Base-by-base conservation (phyloP, 2,329 filamentous ascomycete species). In the Didymella pinodella region DNA sequence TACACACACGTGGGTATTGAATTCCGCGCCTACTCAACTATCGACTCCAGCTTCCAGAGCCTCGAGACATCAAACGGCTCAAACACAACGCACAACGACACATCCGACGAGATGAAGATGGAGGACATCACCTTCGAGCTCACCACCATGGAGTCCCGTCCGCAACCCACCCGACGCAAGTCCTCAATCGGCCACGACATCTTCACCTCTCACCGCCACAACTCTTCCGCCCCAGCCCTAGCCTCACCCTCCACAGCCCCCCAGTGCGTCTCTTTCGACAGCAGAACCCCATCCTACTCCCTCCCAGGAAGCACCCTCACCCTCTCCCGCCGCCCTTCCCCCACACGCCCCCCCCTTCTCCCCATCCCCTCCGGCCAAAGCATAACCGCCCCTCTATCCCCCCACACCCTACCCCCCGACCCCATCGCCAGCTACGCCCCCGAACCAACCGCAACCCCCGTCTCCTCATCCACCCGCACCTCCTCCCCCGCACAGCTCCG, bases 1-100 rank as follows among this genome's bases (percentile, higher is more conserved):
- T 93, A 93, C 71, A 70, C 86, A 11, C 90, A 91, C 63, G 86
- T 93, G 7, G 79, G 80, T 0, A 73, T 72, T 48, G 61, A 71
- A 50, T 74, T 84, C 61, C 77, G 75, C 14, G 54, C 59, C 63
- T 80, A 68, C 65, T 73, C 66, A 41, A 68, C 55, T n/a, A 28
- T 58, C 14, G 62, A 64, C 4, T 48, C 66, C 10, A 61, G 53
- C 28, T 45, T 54, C 6, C 51, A 67, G n/a, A 61, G 54, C 26
- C 34, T 54, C 7, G 64, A 65, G 26, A 54, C 65, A 20, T 67
- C 65, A 0, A 14, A 66, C 8, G 54, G 49, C 14, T 54, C 57
- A 1, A 59, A 46, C 2, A 56, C 46, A 11, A 59, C 52, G 1
- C 53, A 61, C 12, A 6, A 28, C 6, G 50, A 58, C 18, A 29